Percentiles rank a stretch among this genome's conserved stretches.
Conservation (phyloP, 192 early-diverging fungal species). For the Rhizophagus clarus region DNA sequence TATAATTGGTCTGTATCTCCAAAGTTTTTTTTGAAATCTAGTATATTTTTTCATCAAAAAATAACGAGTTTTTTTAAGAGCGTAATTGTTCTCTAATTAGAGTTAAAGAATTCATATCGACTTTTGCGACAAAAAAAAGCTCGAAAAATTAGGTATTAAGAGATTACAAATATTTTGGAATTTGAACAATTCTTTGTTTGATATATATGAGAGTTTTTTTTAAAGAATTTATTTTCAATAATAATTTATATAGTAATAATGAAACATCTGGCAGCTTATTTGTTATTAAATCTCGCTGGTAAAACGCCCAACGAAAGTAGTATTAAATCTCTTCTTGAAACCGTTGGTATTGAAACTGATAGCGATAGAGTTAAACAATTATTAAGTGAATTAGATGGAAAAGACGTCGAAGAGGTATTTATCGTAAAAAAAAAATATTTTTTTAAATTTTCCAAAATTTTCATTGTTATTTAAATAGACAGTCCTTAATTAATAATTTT, state of each 20-base stretch:
- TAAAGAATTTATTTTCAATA: too few species aligned
- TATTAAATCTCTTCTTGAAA: constrained; percentile 79
- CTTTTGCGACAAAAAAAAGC: background rate
- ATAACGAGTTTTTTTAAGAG: background rate
- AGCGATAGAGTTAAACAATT: constrained; percentile 76
- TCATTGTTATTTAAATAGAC: background rate
- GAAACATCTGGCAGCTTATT: constrained; percentile 99
- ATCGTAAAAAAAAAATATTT: too few species aligned
- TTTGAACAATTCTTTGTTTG: too few species aligned
- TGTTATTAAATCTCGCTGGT: constrained; percentile 89
- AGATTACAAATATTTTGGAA: background rate
- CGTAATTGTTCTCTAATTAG: background rate
- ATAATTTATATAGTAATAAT: constrained; percentile 47
- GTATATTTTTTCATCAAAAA: too few species aligned
- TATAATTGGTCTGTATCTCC: background rate
- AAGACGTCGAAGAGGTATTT: constrained; percentile 81
- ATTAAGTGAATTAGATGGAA: constrained; percentile 82
- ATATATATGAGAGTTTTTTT: too few species aligned
- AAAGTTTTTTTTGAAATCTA: too few species aligned
- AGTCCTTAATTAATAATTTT: too few species aligned
- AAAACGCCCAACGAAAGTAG: constrained; percentile 79
- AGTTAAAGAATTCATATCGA: background rate
- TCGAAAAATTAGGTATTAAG: background rate
- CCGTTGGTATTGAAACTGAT: constrained; percentile 94
- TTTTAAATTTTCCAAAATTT: too few species aligned